Conservation (phyloP, 345 rosid species). For the Orychophragmus violaceus region DNA sequence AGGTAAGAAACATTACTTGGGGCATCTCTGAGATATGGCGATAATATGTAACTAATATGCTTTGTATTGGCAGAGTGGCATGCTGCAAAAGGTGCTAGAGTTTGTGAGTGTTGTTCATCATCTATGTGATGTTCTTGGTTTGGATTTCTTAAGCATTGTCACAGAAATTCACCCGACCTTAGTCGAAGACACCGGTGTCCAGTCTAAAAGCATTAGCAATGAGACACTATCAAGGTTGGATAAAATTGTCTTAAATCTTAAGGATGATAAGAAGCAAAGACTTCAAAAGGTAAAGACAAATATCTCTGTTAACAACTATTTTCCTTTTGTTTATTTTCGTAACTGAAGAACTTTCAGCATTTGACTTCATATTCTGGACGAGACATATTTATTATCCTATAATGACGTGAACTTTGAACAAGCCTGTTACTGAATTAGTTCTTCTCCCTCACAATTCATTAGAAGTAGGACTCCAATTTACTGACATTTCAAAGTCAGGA, state of each 20-base stretch:
- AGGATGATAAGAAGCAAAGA: conserved; percentile 91
- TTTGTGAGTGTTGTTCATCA: conserved; percentile 89
- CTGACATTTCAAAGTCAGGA: background rate
- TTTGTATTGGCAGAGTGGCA: conserved; percentile 68
- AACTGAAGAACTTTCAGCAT: background rate
- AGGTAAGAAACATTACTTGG: conserved; percentile 37
- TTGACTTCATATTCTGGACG: background rate
- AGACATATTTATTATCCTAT: background rate
- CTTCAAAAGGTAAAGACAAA: too few relatives aligned
- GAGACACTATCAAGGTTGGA: conserved; percentile 77
- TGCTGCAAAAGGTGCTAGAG: conserved; percentile 82
- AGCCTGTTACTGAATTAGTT: background rate
- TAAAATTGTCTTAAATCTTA: conserved; percentile 62
- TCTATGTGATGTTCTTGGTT: conserved; percentile 82
- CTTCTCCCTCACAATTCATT: background rate
- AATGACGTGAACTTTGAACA: background rate
- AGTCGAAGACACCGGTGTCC: too few relatives aligned
- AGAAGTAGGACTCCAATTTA: background rate
- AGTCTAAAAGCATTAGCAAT: too few relatives aligned
- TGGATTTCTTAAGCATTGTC: too few relatives aligned
- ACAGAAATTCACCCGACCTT: too few relatives aligned
- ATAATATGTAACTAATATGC: too few relatives aligned
- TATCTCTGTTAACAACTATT: conserved; percentile 3
- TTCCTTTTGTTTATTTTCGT: background rate
- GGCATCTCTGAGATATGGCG: background rate